phyloP scores from a whole-genome alignment of 208 protist genomes.

The Trypanosoma caninum region DNA sequence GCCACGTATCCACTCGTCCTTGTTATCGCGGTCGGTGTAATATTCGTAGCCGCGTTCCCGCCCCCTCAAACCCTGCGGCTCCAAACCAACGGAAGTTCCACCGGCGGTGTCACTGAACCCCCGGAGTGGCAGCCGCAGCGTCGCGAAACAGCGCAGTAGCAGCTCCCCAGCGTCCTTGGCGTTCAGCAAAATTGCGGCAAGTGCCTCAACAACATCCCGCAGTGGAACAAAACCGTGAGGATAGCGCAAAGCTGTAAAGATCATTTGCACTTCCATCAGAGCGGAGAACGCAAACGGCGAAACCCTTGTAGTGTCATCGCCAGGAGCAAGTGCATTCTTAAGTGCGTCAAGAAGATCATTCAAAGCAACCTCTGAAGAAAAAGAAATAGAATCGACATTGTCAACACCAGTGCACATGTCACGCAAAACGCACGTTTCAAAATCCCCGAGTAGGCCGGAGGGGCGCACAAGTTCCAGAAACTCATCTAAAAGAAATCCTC shows the following conservation, averaged over 20 bases:
- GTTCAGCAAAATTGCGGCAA: slow-evolving; percentile 38
- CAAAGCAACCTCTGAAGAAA: slow-evolving; percentile 1
- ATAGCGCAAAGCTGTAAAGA: slow-evolving; percentile 42
- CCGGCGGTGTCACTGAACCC: no score
- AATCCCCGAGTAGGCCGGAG: not conserved
- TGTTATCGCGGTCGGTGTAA: slow-evolving; percentile 50
- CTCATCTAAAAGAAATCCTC: slow-evolving; percentile 66
- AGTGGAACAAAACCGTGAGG: slow-evolving; percentile 31
- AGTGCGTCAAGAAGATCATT: slow-evolving; percentile 3
- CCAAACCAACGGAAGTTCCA: not conserved
- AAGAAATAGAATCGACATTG: no score
- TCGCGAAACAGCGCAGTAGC: slow-evolving; percentile 22
- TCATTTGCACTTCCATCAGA: slow-evolving; percentile 11
- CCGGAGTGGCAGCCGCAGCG: slow-evolving; percentile 14
- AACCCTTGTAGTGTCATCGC: not conserved
- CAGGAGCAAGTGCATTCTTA: slow-evolving; percentile 1
- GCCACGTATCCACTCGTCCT: slow-evolving; percentile 75
- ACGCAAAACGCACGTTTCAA: slow-evolving; percentile 1
- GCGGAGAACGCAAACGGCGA: not conserved
- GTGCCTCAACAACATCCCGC: slow-evolving; percentile 29
- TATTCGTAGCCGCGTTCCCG: slow-evolving; percentile 50
- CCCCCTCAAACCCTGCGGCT: not conserved
- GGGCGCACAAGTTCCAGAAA: slow-evolving; percentile 34
- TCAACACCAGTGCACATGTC: not conserved
- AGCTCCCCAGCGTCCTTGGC: not conserved